These are phyloP conservation scores for Rubia balearica DNA, from an alignment of 305 asterid species.

Conservation along the genomic window DNA sequence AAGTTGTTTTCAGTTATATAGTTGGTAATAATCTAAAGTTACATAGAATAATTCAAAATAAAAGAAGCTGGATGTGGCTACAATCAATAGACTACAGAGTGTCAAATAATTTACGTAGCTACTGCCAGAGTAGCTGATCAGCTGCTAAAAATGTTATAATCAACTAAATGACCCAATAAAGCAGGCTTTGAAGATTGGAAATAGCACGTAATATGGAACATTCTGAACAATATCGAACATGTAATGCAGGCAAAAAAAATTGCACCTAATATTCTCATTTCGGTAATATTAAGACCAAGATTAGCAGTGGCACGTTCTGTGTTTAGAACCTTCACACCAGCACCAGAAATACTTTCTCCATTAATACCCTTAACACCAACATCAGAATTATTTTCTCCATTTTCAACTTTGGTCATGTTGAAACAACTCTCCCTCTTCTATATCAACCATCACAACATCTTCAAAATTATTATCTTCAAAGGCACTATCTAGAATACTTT, in stretches of 20 bases:
- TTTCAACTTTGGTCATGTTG: slow-evolving; percentile 34
- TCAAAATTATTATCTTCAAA: slow-evolving; percentile 46
- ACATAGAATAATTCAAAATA: not conserved
- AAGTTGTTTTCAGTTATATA: not conserved
- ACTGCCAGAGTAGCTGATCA: not conserved
- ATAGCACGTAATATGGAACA: not conserved
- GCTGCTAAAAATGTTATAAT: not conserved
- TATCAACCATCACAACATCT: slow-evolving; percentile 68
- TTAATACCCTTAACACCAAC: slow-evolving; percentile 24
- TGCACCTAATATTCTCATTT: slow-evolving; percentile 46
- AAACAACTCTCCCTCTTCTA: slow-evolving; percentile 66
- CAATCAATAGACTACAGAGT: not conserved
- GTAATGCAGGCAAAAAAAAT: not conserved
- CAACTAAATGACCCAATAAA: not conserved
- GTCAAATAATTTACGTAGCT: not conserved
- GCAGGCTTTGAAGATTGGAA: not conserved
- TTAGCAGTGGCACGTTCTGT: slow-evolving; percentile 26
- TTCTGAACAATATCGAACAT: too few species aligned
- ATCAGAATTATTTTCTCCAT: slow-evolving; percentile 32
- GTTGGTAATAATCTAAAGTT: not conserved
- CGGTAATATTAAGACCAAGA: slow-evolving; percentile 38
- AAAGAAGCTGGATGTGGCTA: not conserved
- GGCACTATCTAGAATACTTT: slow-evolving; percentile 45
- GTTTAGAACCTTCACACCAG: too few species aligned
- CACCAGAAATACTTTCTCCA: not conserved